These are phyloP conservation scores for Annulohypoxylon truncatum DNA, from an alignment of 2,329 filamentous ascomycete genomes.

Conservation along the genomic window DNA sequence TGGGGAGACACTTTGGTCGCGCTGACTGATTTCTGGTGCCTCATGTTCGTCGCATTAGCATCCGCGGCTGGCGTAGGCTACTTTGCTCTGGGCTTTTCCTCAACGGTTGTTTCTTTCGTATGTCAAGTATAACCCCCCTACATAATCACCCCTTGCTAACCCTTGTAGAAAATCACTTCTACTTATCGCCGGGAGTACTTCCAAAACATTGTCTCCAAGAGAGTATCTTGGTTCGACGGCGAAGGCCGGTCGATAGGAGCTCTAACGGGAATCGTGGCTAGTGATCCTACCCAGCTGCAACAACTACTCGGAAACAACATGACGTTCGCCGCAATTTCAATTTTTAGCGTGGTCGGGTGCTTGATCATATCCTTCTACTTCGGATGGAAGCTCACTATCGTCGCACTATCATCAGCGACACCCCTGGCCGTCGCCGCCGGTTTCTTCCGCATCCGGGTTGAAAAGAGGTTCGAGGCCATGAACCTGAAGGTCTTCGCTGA, in stretches of 20 bases:
- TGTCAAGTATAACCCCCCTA: slow-evolving; percentile 22
- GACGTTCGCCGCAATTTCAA: slow-evolving; percentile 70
- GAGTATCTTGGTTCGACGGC: slow-evolving; percentile 69
- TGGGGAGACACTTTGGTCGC: slow-evolving; percentile 42
- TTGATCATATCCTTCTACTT: slow-evolving; percentile 75
- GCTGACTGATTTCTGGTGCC: slow-evolving; percentile 67
- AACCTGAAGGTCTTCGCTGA: slow-evolving; percentile 75
- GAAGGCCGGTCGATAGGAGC: slow-evolving; percentile 69
- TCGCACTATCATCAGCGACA: slow-evolving; percentile 70
- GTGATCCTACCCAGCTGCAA: slow-evolving; percentile 69
- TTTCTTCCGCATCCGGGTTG: slow-evolving; percentile 52
- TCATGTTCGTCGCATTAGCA: slow-evolving; percentile 73
- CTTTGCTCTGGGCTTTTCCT: slow-evolving; percentile 59
- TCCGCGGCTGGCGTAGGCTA: slow-evolving; percentile 65
- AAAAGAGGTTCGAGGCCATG: slow-evolving; percentile 54
- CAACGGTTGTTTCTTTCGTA: slow-evolving; percentile 60
- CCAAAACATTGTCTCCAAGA: slow-evolving; percentile 66
- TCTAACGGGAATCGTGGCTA: slow-evolving; percentile 65
- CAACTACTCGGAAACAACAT: slow-evolving; percentile 73
- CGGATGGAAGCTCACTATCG: slow-evolving; percentile 80
- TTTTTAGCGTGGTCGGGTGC: slow-evolving; percentile 74
- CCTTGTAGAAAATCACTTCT: slow-evolving; percentile 58
- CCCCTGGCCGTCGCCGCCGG: slow-evolving; percentile 61
- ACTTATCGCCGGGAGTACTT: slow-evolving; percentile 71
- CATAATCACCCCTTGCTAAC: neutral